These are phyloP conservation scores for Phoenix dactylifera DNA, from an alignment of 176 grass and related monocot genomes.

Conservation along the genomic window DNA sequence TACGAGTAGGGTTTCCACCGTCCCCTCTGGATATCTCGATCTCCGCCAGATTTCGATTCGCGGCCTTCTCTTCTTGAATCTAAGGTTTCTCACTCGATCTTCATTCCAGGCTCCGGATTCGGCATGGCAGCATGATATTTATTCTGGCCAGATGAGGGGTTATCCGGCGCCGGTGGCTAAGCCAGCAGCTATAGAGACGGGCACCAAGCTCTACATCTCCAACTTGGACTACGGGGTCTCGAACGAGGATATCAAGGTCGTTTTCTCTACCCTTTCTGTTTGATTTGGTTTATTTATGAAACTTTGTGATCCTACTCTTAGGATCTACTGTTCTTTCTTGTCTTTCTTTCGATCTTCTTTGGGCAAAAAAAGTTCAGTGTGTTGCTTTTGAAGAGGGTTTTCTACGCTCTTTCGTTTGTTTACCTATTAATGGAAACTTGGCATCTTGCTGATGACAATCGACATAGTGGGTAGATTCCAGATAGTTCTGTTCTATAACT, in stretches of 20 bases:
- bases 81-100: slow-evolving; percentile 81
- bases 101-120: slow-evolving; percentile 80
- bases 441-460: too few relatives aligned
- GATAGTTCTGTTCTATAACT: too few relatives aligned
- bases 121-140: slow-evolving; percentile 88
- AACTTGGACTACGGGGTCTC: slow-evolving; percentile 93
- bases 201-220: slow-evolving; percentile 88
- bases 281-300: background rate
- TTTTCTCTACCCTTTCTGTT: slow-evolving; percentile 4
- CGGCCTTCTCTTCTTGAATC: too few relatives aligned
- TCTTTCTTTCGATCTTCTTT: background rate
- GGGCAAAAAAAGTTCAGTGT: too few relatives aligned
- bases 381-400: too few relatives aligned
- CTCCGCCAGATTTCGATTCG: too few relatives aligned
- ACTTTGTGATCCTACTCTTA: background rate
- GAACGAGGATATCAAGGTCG: slow-evolving; percentile 87
- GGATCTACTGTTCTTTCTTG: background rate
- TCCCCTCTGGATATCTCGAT: background rate
- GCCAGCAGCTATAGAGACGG: slow-evolving; percentile 71
- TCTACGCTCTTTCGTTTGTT: too few relatives aligned
- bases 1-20: slow-evolving; percentile 19
- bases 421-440: too few relatives aligned
- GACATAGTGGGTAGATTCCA: too few relatives aligned
- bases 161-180: slow-evolving; percentile 27
- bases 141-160: slow-evolving; percentile 17